Evolutionary conservation across 176 grass and related monocot genomes (phyloP).

Genomic region (Tillandsia fasciculata): DNA sequence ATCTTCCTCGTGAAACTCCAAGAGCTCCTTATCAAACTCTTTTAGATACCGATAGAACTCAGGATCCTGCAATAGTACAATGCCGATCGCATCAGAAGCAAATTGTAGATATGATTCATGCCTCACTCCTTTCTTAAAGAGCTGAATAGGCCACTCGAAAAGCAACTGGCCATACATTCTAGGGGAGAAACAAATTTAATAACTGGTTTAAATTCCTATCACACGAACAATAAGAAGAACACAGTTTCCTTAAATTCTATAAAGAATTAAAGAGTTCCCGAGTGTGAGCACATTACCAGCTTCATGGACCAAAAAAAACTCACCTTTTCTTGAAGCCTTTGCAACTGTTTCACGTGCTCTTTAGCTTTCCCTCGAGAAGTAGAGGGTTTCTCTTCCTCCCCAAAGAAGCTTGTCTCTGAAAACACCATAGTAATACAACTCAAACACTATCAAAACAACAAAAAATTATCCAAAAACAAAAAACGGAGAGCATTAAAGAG

Average conservation of each 20-base stretch:
- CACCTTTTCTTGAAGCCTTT: constrained; percentile 73
- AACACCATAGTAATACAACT: neutral
- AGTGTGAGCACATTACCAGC: too few relatives aligned
- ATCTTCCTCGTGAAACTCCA: constrained; percentile 62
- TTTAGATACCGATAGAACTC: constrained; percentile 84
- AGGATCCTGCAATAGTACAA: constrained; percentile 49
- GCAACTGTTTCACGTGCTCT: constrained; percentile 55
- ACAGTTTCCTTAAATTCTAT: neutral
- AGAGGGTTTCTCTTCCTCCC: constrained; percentile 20
- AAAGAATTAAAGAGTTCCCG: neutral
- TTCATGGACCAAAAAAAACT: neutral
- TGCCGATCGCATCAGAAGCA: neutral
- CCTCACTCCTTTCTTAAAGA: neutral
- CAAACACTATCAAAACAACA: constrained; percentile 15
- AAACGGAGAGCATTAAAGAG: neutral
- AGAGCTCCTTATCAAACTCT: constrained; percentile 61
- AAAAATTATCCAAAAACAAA: constrained; percentile 14
- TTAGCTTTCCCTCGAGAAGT: constrained; percentile 35
- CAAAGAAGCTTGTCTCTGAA: constrained; percentile 16
- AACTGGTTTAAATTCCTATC: too few relatives aligned
- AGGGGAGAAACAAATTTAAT: too few relatives aligned
- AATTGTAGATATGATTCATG: neutral
- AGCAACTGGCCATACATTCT: too few relatives aligned
- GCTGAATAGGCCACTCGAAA: neutral
- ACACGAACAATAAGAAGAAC: neutral